These are phyloP conservation scores for Pestalotiopsis sp. DNA, from an alignment of 2,329 filamentous ascomycete species.

Conservation along the genomic window DNA sequence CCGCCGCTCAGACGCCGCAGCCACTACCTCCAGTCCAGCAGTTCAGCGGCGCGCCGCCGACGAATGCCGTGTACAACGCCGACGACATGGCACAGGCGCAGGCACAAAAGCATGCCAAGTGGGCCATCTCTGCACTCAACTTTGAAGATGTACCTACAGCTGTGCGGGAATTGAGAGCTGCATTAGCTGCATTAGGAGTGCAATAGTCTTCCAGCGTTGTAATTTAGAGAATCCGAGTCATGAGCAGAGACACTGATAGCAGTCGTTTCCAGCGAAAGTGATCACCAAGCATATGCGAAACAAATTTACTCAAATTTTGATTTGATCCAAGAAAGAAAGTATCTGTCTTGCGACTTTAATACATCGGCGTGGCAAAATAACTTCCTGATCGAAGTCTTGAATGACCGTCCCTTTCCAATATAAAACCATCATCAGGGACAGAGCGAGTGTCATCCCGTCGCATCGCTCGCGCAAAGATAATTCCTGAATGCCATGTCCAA, in stretches of 20 bases:
- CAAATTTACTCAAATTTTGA: not conserved
- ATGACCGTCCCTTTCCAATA: not conserved
- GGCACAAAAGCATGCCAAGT: slow-evolving; percentile 95
- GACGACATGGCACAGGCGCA: slow-evolving; percentile 74
- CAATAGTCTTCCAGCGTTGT: slow-evolving; percentile 35
- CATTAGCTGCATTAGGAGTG: slow-evolving; percentile 72
- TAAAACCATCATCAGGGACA: not conserved
- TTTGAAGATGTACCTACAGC: slow-evolving; percentile 95
- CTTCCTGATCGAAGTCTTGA: not conserved
- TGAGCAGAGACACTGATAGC: not conserved
- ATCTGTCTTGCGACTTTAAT: not conserved
- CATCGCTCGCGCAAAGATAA: not conserved
- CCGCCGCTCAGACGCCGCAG: slow-evolving; percentile 19
- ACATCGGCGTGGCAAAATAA: not conserved
- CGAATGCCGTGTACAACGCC: slow-evolving; percentile 45
- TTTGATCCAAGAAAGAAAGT: not conserved
- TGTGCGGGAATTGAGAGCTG: slow-evolving; percentile 78
- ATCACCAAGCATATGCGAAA: not conserved
- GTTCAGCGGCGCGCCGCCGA: slow-evolving; percentile 24
- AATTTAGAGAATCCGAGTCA: not conserved
- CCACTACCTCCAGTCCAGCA: slow-evolving; percentile 20
- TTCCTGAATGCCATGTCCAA: not conserved
- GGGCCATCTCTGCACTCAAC: slow-evolving; percentile 94
- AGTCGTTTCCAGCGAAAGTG: not conserved
- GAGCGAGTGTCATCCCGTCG: not conserved